These are phyloP conservation scores for Drechslerella stenobrocha DNA, from an alignment of 2,329 filamentous ascomycete species.

Conservation along the genomic window DNA sequence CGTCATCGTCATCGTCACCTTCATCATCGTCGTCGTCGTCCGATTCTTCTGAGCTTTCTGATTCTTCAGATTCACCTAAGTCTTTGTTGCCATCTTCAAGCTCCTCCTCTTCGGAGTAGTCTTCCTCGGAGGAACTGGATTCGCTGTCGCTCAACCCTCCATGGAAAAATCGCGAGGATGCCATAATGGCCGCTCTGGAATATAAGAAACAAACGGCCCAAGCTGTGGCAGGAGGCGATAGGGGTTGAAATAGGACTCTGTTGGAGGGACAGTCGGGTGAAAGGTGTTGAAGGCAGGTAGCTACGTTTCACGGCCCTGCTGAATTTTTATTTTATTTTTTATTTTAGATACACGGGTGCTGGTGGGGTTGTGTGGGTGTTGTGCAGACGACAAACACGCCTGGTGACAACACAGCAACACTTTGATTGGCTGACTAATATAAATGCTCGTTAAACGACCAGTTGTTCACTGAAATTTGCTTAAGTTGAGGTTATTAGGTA, in stretches of 20 bases:
- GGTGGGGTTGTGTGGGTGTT: neutral
- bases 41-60: slow-evolving; percentile 54
- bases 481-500: too few relatives aligned
- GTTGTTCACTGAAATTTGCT: too few relatives aligned
- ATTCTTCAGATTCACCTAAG: slow-evolving; percentile 38
- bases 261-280: too few relatives aligned
- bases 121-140: slow-evolving; percentile 88
- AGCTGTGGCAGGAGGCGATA: neutral
- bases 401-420: slow-evolving; percentile 6
- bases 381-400: neutral
- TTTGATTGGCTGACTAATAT: too few relatives aligned
- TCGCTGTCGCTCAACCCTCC: slow-evolving; percentile 91
- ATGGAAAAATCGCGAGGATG: slow-evolving; percentile 96
- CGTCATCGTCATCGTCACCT: slow-evolving; percentile 62
- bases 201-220: too few relatives aligned
- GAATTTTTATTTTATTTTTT: slow-evolving; percentile 4
- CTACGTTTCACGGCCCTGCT: slow-evolving; percentile 17
- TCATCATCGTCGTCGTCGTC: slow-evolving; percentile 62
- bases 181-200: slow-evolving; percentile 21
- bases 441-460: too few relatives aligned
- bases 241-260: neutral
- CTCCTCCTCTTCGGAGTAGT: slow-evolving; percentile 79
- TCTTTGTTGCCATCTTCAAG: slow-evolving; percentile 60
- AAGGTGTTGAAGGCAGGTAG: too few relatives aligned
- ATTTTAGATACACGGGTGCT: neutral